Conservation (phyloP, 2,329 filamentous ascomycete species). For the Talaromyces marneffei region DNA sequence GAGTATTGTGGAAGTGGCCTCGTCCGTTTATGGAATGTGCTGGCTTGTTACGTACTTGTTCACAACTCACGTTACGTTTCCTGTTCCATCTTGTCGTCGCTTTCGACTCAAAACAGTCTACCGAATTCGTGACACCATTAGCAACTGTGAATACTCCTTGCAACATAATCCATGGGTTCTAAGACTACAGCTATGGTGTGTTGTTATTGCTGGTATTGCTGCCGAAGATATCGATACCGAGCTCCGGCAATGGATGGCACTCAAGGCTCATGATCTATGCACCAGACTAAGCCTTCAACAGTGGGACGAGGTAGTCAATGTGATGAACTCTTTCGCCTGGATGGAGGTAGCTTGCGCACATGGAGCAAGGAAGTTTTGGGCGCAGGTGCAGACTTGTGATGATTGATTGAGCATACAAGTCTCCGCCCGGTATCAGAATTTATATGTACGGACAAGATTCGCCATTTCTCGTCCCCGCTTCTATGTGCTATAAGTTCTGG, state of each 20-base stretch:
- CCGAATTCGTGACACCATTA: background rate
- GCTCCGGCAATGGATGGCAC: slow-evolving; percentile 9
- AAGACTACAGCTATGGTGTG: slow-evolving; percentile 13
- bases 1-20: background rate
- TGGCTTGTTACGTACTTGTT: slow-evolving; percentile 13
- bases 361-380: slow-evolving; percentile 12
- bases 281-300: background rate
- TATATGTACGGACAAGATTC: background rate
- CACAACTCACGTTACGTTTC: slow-evolving; percentile 14
- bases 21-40: slow-evolving; percentile 12
- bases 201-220: slow-evolving; percentile 14
- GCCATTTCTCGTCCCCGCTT: background rate
- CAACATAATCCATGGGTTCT: slow-evolving; percentile 1
- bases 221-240: slow-evolving; percentile 11
- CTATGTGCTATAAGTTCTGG: background rate
- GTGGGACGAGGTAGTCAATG: slow-evolving; percentile 4
- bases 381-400: background rate
- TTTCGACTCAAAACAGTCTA: slow-evolving; percentile 5
- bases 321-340: slow-evolving; percentile 15
- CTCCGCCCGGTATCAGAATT: background rate
- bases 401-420: background rate
- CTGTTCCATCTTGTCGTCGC: slow-evolving; percentile 10
- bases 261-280: slow-evolving; percentile 6
- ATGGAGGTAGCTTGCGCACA: slow-evolving; percentile 11
- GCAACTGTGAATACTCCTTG: background rate